These are phyloP conservation scores for Cynanchum wilfordii DNA, from an alignment of 257 asterid genomes.

Conservation along the genomic window DNA sequence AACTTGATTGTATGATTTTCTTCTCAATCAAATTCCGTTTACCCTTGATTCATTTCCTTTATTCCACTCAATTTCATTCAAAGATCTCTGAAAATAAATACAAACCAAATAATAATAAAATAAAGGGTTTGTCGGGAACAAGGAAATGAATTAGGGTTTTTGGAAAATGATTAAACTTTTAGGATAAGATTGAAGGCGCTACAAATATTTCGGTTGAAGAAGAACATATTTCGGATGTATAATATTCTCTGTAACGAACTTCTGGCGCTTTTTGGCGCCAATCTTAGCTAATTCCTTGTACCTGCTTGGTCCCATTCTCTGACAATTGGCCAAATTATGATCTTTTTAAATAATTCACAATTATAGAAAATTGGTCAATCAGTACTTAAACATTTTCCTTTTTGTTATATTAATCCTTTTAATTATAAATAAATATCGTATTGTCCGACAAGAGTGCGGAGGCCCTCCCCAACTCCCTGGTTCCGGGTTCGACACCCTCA, in stretches of 20 bases:
- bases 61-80: neutral
- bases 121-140: neutral
- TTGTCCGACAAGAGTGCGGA: too few relatives aligned
- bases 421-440: too few relatives aligned
- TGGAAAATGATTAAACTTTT: slow-evolving; percentile 10
- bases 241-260: slow-evolving; percentile 8
- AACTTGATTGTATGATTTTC: neutral
- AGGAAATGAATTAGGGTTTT: slow-evolving; percentile 31
- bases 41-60: neutral
- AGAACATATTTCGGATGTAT: neutral
- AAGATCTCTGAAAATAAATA: neutral
- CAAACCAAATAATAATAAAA: neutral
- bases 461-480: too few relatives aligned
- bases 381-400: too few relatives aligned
- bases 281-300: neutral
- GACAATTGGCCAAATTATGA: too few relatives aligned
- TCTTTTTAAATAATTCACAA: neutral
- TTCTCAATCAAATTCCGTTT: neutral
- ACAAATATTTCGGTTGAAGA: slow-evolving; percentile 31
- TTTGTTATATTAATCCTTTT: too few relatives aligned
- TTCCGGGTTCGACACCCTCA: too few relatives aligned
- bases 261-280: slow-evolving; percentile 36
- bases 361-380: too few relatives aligned
- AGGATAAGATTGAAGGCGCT: slow-evolving; percentile 26
- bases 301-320: neutral